Percentiles rank a stretch among this genome's conserved stretches.
Conservation (phyloP, 805 yeast species). For the Nakazawaea pomicola region DNA sequence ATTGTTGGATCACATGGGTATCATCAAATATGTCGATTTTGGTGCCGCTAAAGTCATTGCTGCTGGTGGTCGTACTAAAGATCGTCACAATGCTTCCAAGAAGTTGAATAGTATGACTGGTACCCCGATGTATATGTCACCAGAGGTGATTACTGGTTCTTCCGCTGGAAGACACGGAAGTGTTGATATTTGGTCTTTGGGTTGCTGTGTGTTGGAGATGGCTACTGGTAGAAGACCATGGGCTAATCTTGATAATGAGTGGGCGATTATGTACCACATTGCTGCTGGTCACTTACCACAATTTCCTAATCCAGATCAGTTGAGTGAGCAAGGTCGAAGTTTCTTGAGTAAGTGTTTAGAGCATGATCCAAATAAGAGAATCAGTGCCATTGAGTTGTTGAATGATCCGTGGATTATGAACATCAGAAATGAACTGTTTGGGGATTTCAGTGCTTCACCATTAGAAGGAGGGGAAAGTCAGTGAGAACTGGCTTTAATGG, state of each 20-base stretch:
- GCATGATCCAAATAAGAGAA: conserved; percentile 75
- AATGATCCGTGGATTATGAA: conserved; percentile 86
- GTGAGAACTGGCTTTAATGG: background rate
- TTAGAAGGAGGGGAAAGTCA: conserved; percentile 12
- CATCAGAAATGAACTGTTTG: conserved; percentile 67
- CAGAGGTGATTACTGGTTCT: conserved; percentile 87
- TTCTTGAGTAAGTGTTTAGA: conserved; percentile 75
- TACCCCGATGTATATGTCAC: conserved; percentile 99
- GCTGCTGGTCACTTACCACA: conserved; percentile 93
- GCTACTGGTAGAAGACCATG: conserved; percentile 95
- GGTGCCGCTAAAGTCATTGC: conserved; percentile 95
- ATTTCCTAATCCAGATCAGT: conserved; percentile 72
- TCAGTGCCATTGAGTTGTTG: conserved; percentile 78
- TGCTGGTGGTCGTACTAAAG: conserved; percentile 36
- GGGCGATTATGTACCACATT: conserved; percentile 98
- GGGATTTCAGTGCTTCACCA: conserved; percentile 26
- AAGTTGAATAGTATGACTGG: conserved; percentile 63
- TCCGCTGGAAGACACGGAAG: conserved; percentile 56
- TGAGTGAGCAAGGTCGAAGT: conserved; percentile 65
- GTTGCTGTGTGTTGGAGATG: conserved; percentile 95
- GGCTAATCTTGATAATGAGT: conserved; percentile 93
- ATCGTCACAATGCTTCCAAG: conserved; percentile 14
- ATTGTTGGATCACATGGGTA: conserved; percentile 84
- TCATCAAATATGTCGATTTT: conserved; percentile 92
- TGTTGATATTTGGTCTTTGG: conserved; percentile 92